A percentile compares a stretch with the other conserved stretches of the same genome.
Conservation (phyloP, 2,329 filamentous ascomycete genomes). For the Cylindrodendrum hubeiense region DNA sequence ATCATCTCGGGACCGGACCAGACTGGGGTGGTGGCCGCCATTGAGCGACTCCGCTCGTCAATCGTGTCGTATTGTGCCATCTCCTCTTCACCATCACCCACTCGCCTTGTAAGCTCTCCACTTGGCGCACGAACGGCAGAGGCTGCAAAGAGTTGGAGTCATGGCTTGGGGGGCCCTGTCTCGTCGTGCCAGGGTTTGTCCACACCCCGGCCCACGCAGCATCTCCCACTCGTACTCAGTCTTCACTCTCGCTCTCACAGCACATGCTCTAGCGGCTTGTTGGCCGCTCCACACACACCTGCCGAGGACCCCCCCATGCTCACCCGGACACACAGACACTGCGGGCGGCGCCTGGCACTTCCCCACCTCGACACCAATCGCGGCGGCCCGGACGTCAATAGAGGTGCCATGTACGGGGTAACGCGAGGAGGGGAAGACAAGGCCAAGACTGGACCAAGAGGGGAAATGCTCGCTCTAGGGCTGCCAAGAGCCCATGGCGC, state of each 20-base stretch:
- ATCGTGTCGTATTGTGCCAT: constrained; percentile 6
- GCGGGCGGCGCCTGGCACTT: constrained; percentile 10
- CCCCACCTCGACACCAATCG: constrained; percentile 36
- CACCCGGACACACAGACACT: constrained; percentile 11
- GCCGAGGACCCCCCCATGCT: neutral
- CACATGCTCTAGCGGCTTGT: neutral
- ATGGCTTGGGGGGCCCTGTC: constrained; percentile 6
- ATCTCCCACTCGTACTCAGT: constrained; percentile 15
- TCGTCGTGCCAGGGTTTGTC: constrained; percentile 16
- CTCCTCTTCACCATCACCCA: neutral
- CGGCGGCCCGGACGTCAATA: constrained; percentile 30
- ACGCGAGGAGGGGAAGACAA: constrained; percentile 15
- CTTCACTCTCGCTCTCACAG: constrained; percentile 12
- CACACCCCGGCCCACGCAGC: constrained; percentile 13
- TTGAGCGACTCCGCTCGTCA: neutral
- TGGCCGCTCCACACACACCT: constrained; percentile 15
- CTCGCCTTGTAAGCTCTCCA: neutral
- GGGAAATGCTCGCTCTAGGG: constrained; percentile 16
- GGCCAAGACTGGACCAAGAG: constrained; percentile 18
- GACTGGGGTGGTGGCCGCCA: constrained; percentile 19
- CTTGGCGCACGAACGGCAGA: constrained; percentile 14
- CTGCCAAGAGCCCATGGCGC: constrained; percentile 22
- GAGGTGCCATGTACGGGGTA: constrained; percentile 20
- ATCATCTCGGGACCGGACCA: constrained; percentile 2
- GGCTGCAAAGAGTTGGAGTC: constrained; percentile 16